Evolutionary conservation across 768 basidiomycete species (phyloP), one percentile per base, ranked within the genome.

Genomic region (Leccinellum albellum): DNA sequence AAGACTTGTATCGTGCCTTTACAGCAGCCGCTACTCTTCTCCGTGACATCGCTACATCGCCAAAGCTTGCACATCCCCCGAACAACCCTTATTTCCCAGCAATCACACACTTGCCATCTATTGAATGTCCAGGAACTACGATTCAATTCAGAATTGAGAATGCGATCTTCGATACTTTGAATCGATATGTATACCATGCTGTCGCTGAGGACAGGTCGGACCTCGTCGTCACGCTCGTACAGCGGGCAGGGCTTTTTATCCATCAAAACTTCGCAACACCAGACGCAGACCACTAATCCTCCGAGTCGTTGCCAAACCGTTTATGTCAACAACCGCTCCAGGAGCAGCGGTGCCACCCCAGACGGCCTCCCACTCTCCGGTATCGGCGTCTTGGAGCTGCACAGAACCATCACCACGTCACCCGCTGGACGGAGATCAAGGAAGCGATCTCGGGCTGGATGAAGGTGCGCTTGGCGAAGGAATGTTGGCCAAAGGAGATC

Each of bases 391-490:
- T 72, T 88, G 7, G 87, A 89, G 62, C 73, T 60, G 74, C 71
- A 20, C 75, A 74, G 3, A 78, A 79, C 56, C 71, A 73, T 23
- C 71, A 75, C 45, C 78, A 79, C 17, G 78, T 80, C 44, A 68
- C 56, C 33, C 75, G 73, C 46, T 77, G 77, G 54, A 61, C 55
- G 7, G 78, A 79, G 63, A 89, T 89, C 50, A 86, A 89, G 64
- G 64, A 68, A 2, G 87, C 83, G 0, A 88, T 89, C 53, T 74
- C 78, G 4, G 76, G 70, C 3, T 88, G 86, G 86, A 88, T 86
- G 24, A 67, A 68, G 17, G 59, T 64, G 53, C 76, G 76, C 12
- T 77, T 75, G 0, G 79, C 78, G 31, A 81, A 81, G 54, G 81
- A 87, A 51, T 86, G 2, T 71, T 80, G 49, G 72, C 69, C 5